Evolutionary conservation across 257 asterid genomes (phyloP).

Genomic region (Solanum pimpinellifolium): DNA sequence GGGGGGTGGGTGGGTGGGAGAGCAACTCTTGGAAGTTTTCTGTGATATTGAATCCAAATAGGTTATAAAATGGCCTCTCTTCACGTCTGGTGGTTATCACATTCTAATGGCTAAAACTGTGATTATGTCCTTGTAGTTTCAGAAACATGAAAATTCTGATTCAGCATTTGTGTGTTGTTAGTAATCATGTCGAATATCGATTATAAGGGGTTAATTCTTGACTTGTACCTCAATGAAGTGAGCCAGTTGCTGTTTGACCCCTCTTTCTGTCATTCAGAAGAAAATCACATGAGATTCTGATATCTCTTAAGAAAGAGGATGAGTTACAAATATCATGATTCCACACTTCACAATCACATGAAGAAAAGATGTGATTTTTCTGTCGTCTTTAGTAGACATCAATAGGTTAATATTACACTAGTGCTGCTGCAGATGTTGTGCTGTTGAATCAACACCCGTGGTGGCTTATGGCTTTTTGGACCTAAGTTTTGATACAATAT

Average conservation of each 20-base stretch:
- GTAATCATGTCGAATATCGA: background rate
- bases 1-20: background rate
- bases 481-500: conserved; percentile 32
- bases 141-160: background rate
- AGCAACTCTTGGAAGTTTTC: background rate
- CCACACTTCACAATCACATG: background rate
- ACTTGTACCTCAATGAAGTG: background rate
- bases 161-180: background rate
- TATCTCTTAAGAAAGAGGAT: background rate
- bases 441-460: conserved; percentile 47
- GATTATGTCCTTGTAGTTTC: background rate
- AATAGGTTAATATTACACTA: background rate
- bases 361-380: background rate
- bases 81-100: background rate
- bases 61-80: background rate
- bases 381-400: background rate
- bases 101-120: background rate
- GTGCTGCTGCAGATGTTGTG: conserved; percentile 33
- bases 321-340: background rate
- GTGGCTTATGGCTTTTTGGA: conserved; percentile 77
- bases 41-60: background rate
- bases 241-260: background rate
- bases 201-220: background rate
- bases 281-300: background rate
- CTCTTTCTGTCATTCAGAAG: background rate